Evolutionary conservation across 192 early-diverging fungal genomes (phyloP).

Genomic region (Entomortierella lignicola): DNA sequence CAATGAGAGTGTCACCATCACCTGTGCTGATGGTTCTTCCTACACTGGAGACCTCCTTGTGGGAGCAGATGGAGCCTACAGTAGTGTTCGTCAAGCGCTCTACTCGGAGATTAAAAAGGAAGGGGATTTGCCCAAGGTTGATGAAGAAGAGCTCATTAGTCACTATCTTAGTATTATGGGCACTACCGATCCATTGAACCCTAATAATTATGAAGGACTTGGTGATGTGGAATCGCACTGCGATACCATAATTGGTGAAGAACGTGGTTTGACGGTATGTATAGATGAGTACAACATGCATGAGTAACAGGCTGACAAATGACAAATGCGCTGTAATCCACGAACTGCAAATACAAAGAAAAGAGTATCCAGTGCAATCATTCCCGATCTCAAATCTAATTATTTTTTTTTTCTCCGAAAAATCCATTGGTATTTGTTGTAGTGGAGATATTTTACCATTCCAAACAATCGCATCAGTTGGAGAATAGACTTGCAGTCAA

Average conservation of each 20-base stretch:
- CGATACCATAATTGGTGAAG: slow-evolving; percentile 34
- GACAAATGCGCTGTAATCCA: not conserved
- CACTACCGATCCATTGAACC: slow-evolving; percentile 23
- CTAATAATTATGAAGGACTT: slow-evolving; percentile 29
- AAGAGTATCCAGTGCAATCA: too few relatives aligned
- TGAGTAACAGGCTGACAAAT: not conserved
- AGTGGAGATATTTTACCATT: not conserved
- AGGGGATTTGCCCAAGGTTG: slow-evolving; percentile 6
- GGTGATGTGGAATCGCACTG: slow-evolving; percentile 25
- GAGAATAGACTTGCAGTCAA: slow-evolving; percentile 7
- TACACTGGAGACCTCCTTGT: slow-evolving; percentile 38
- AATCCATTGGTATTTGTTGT: too few relatives aligned
- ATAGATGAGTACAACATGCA: not conserved
- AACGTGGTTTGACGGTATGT: slow-evolving; percentile 34
- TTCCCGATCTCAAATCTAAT: not conserved
- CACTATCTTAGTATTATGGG: slow-evolving; percentile 31
- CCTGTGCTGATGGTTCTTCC: slow-evolving; percentile 20
- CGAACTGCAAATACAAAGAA: not conserved
- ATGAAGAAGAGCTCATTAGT: slow-evolving; percentile 6
- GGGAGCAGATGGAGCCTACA: slow-evolving; percentile 32
- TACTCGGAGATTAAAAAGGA: slow-evolving; percentile 30
- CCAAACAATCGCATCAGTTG: not conserved
- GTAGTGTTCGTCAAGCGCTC: slow-evolving; percentile 19
- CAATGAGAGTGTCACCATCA: slow-evolving; percentile 24
- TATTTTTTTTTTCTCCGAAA: too few relatives aligned